Percentiles rank a stretch among this genome's conserved stretches.
Evolutionary conservation across 2,329 filamentous ascomycete genomes (phyloP).

Genomic region (Didymella lethalis): DNA sequence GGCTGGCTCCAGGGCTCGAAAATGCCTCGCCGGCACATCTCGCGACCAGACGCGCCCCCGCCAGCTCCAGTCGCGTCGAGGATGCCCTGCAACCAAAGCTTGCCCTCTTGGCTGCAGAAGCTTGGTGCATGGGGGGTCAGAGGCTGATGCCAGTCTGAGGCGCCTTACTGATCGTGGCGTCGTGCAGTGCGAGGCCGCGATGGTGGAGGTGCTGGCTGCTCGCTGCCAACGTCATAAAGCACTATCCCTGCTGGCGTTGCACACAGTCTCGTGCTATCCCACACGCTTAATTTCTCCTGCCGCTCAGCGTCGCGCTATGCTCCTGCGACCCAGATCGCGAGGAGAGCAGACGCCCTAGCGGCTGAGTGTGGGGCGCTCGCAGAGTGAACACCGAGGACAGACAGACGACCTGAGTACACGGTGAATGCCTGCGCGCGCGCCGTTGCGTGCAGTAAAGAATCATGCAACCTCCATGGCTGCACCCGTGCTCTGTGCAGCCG

Average conservation of each 20-base stretch:
- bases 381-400: slow-evolving; percentile 2
- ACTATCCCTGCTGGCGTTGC: slow-evolving; percentile 23
- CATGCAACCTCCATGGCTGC: slow-evolving; percentile 3
- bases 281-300: slow-evolving; percentile 35
- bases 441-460: neutral
- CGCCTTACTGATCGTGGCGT: slow-evolving; percentile 18
- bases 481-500: slow-evolving; percentile 11
- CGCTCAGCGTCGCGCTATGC: slow-evolving; percentile 28
- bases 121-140: slow-evolving; percentile 27
- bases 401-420: neutral
- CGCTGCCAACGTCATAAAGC: slow-evolving; percentile 22
- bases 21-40: slow-evolving; percentile 21
- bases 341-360: slow-evolving; percentile 1
- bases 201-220: slow-evolving; percentile 21
- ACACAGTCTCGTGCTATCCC: slow-evolving; percentile 29
- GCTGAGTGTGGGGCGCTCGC: neutral
- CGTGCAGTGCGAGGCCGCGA: slow-evolving; percentile 18
- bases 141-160: slow-evolving; percentile 19
- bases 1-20: slow-evolving; percentile 12
- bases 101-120: slow-evolving; percentile 27
- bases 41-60: slow-evolving; percentile 20
- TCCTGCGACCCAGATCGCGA: slow-evolving; percentile 21
- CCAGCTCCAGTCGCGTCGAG: slow-evolving; percentile 20
- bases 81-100: slow-evolving; percentile 27
- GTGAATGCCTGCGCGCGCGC: neutral